Evolutionary conservation across 805 yeast species (phyloP).

Genomic region (Saturnispora sanitii): DNA sequence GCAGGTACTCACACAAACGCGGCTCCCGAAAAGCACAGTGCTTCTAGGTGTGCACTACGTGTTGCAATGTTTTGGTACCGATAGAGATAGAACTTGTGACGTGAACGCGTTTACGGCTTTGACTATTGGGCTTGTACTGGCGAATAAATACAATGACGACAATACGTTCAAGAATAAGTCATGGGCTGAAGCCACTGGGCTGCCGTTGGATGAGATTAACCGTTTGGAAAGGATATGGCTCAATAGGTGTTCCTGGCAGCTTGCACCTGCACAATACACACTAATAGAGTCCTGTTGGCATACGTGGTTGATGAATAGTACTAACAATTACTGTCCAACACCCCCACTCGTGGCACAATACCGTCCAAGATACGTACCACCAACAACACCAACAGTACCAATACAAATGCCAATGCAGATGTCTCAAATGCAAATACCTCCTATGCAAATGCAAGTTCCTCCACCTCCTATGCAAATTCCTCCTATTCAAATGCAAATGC

Average conservation of each 20-base stretch:
- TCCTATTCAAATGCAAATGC: not conserved
- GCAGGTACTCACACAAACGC: conserved; percentile 53
- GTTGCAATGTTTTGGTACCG: conserved; percentile 26
- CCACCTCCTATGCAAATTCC: not conserved
- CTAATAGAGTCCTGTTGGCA: conserved; percentile 30
- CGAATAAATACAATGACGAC: conserved; percentile 93
- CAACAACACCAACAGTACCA: not conserved
- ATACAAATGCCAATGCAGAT: not conserved
- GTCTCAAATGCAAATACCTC: not conserved
- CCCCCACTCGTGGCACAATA: not conserved
- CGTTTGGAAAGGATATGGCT: conserved; percentile 51
- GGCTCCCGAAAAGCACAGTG: conserved; percentile 77
- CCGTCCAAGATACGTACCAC: not conserved
- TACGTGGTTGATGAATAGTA: conserved; percentile 26
- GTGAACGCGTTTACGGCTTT: conserved; percentile 53
- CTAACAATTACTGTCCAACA: not conserved
- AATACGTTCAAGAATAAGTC: conserved; percentile 91
- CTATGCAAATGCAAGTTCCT: not conserved
- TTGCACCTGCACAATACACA: conserved; percentile 24
- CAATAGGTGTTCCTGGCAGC: conserved; percentile 22
- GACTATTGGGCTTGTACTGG: conserved; percentile 64
- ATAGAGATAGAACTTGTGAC: conserved; percentile 29
- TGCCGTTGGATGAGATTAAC: conserved; percentile 52
- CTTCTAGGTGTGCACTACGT: conserved; percentile 72
- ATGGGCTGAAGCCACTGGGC: conserved; percentile 94